Base-by-base conservation (phyloP, 2,329 filamentous ascomycete genomes). In the Penicillium oxalicum region DNA sequence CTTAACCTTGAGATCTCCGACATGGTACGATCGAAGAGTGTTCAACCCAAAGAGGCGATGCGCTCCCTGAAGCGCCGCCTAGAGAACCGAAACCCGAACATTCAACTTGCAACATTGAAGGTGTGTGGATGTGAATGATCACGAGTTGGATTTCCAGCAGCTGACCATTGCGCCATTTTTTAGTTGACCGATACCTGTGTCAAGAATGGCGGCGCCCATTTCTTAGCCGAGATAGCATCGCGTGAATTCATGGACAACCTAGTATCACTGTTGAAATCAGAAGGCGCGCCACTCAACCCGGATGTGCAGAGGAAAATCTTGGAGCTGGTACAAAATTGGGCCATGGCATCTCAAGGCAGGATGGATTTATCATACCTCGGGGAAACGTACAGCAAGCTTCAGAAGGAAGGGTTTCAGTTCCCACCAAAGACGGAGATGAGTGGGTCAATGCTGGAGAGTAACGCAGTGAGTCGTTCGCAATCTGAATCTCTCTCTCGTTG, bases 201-300 rank as follows among this genome's bases (percentile, higher is more conserved):
- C 53, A 98, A 98, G 75, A 98, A 98, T 76, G 93, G 93, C 51
- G 93, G 93, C 59, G 81, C 86, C 35, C 93, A 98, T 71, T 98
- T 98, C 70, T 83, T 98, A 43, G 80, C 84, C 57, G 93, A 98
- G 74, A 93, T 98, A 60, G 91, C 93, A 36, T 96, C 91, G 13
- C 83, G 91, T 55, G 93, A 98, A 74, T 98, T 97, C 65, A 94
- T 98, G 87, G 93, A 98, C 72, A 96, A 96, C 66, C 74, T 98
- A 45, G 86, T 88, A 13, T 96, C 91, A 32, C 78, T 98, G 12
- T 78, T 98, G 29, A 91, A 91, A 66, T 86, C 87, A 13, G 84
- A 87, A 44, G 87, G 88, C 2, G 70, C 73, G 13, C 83, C 88
- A 7, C 78, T 93, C 38, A 95, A 96, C 68, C 75, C 83, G 43